phyloP scores from a whole-genome alignment of 306 rosid genomes.

The Begonia loranthoides region DNA sequence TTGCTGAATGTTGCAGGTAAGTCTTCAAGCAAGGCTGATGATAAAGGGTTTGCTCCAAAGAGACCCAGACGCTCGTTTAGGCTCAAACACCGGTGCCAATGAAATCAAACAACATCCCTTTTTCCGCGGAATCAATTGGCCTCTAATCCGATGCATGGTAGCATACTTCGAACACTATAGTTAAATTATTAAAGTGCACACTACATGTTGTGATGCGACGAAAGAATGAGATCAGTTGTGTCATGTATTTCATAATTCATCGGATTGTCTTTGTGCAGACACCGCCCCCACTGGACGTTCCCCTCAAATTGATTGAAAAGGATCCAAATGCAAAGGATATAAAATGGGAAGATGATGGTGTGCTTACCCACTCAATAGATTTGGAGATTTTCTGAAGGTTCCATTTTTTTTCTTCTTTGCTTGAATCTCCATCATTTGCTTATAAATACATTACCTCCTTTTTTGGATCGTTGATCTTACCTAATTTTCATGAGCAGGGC shows the following conservation, averaged over 20 bases:
- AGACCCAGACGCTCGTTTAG: conserved; percentile 70
- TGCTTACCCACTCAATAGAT: conserved; percentile 44
- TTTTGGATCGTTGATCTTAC: too few relatives aligned
- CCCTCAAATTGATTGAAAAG: conserved; percentile 39
- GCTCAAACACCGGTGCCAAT: conserved; percentile 57
- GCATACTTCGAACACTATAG: background rate
- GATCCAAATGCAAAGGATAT: conserved; percentile 39
- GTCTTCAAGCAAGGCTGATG: conserved; percentile 83
- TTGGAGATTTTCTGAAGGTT: conserved; percentile 54
- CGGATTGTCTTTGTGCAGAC: conserved; percentile 35
- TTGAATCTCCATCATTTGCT: too few relatives aligned
- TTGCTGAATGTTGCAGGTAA: conserved; percentile 43
- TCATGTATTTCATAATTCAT: conserved; percentile 2
- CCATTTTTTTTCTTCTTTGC: too few relatives aligned
- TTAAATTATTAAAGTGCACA: background rate
- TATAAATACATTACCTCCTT: too few relatives aligned
- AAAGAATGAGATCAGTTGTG: background rate
- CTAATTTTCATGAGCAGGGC: too few relatives aligned
- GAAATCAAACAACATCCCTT: conserved; percentile 91
- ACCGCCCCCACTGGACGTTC: conserved; percentile 64
- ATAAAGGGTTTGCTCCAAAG: conserved; percentile 82
- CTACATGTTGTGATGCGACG: background rate
- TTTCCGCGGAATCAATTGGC: conserved; percentile 90
- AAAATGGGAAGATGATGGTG: conserved; percentile 85
- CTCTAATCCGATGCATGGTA: conserved; percentile 91